These are phyloP conservation scores for Acer yangbiense DNA, from an alignment of 345 rosid species.

Conservation along the genomic window DNA sequence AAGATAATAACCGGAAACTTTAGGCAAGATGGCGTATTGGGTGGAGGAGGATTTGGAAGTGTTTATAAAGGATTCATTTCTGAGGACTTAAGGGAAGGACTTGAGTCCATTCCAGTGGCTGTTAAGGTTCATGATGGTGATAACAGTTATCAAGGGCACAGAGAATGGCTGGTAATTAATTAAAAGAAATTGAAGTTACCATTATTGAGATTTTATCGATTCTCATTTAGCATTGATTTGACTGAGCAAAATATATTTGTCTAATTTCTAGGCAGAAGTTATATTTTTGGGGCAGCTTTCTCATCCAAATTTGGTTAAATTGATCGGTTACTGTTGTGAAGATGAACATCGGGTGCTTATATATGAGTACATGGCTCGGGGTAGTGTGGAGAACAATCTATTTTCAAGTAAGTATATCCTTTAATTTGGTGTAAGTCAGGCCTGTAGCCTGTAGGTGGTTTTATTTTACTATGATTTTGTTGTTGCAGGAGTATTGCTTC, in stretches of 20 bases:
- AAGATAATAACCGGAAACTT: conserved; percentile 74
- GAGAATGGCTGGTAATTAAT: conserved; percentile 97
- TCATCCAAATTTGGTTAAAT: conserved; percentile 90
- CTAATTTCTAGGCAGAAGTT: conserved; percentile 77
- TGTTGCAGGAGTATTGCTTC: conserved; percentile 80
- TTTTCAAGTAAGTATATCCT: conserved; percentile 70
- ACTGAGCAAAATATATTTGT: conserved; percentile 17
- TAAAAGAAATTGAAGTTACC: not conserved
- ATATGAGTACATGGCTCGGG: conserved; percentile 92
- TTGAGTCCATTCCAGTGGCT: conserved; percentile 76
- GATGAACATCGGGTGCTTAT: conserved; percentile 81
- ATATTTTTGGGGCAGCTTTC: conserved; percentile 96
- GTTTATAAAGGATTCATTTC: conserved; percentile 85
- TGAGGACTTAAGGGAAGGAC: conserved; percentile 62
- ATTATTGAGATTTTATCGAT: not conserved
- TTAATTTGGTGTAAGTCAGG: not conserved
- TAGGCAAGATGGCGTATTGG: conserved; percentile 88
- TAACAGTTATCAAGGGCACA: conserved; percentile 90
- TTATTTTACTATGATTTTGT: not conserved
- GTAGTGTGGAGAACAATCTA: conserved; percentile 86
- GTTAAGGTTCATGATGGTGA: conserved; percentile 96
- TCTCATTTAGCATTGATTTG: conserved; percentile 15
- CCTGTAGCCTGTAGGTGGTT: not conserved
- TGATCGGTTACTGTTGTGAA: conserved; percentile 94
- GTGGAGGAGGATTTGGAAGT: conserved; percentile 96